A percentile compares a stretch with the other conserved stretches of the same genome.
These are phyloP conservation scores for Euphrasia arctica DNA, from an alignment of 305 asterid genomes.

Conservation along the genomic window DNA sequence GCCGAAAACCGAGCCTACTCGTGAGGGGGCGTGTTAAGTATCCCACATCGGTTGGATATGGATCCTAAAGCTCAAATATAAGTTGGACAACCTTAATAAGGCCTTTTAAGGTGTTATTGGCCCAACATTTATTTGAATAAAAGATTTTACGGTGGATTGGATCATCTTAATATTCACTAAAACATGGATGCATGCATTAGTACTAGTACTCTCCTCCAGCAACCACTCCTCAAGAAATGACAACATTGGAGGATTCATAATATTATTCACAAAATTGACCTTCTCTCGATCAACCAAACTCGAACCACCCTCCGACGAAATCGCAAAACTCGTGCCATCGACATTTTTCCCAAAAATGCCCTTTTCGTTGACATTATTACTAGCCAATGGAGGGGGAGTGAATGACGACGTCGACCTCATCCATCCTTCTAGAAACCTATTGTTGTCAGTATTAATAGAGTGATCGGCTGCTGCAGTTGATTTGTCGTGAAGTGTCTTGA, in stretches of 20 bases:
- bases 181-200: conserved; percentile 55
- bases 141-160: too few relatives aligned
- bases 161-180: conserved; percentile 22
- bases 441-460: neutral
- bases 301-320: conserved; percentile 5
- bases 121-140: too few relatives aligned
- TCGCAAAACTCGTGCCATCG: neutral
- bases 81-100: too few relatives aligned
- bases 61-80: too few relatives aligned
- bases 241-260: conserved; percentile 50
- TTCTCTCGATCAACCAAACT: conserved; percentile 34
- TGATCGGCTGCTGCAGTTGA: conserved; percentile 20
- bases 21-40: too few relatives aligned
- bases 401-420: conserved; percentile 45
- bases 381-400: conserved; percentile 37
- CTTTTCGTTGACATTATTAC: neutral
- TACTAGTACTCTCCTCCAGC: conserved; percentile 72
- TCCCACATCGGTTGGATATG: too few relatives aligned
- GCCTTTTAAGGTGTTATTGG: too few relatives aligned
- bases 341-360: conserved; percentile 17
- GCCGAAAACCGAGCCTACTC: too few relatives aligned
- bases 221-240: conserved; percentile 92
- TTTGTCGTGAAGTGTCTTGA: conserved; percentile 56
- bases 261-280: conserved; percentile 36
- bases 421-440: conserved; percentile 83